Evolutionary conservation across 352 stramenopile genomes (phyloP).

Genomic region (Elongisporangium anandrum): DNA sequence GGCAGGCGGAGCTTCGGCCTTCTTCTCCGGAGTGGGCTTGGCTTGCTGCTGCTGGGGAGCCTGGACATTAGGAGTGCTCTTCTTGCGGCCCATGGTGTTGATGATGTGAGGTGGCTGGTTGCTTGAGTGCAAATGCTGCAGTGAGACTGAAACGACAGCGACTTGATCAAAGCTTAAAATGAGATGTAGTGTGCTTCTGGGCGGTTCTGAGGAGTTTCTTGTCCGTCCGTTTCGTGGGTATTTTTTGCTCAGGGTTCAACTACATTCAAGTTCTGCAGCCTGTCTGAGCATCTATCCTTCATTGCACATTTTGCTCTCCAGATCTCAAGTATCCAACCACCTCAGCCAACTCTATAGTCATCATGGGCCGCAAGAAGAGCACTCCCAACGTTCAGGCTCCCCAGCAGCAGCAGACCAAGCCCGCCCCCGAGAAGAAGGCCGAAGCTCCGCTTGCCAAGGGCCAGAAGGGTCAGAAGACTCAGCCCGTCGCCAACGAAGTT

Average conservation of each 20-base stretch:
- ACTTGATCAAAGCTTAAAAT: neutral
- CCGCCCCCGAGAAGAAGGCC: slow-evolving; percentile 6
- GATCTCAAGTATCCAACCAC: neutral
- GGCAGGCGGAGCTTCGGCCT: slow-evolving; percentile 7
- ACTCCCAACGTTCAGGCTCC: no score
- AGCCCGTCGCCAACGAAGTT: slow-evolving; percentile 10
- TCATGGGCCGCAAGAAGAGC: slow-evolving; percentile 27
- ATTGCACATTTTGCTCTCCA: no score
- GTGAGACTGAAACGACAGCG: no score
- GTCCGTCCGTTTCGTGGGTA: slow-evolving; percentile 1
- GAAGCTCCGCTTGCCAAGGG: slow-evolving; percentile 3
- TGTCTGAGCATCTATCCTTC: no score
- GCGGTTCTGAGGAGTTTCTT: neutral
- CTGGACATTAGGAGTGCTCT: slow-evolving; percentile 3
- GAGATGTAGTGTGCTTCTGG: neutral
- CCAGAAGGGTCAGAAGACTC: slow-evolving; percentile 2
- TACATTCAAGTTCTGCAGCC: no score
- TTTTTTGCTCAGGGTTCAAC: neutral
- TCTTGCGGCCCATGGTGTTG: slow-evolving; percentile 25
- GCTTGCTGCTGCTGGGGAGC: neutral
- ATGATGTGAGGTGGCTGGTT: neutral
- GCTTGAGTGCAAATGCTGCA: neutral
- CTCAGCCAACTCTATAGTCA: slow-evolving; percentile 1
- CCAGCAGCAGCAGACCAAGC: no score
- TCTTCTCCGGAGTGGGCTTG: slow-evolving; percentile 1